Evolutionary conservation across 805 yeast species (phyloP), one percentile per base, ranked within the genome.

Genomic region (Saccharomycopsis babjevae): DNA sequence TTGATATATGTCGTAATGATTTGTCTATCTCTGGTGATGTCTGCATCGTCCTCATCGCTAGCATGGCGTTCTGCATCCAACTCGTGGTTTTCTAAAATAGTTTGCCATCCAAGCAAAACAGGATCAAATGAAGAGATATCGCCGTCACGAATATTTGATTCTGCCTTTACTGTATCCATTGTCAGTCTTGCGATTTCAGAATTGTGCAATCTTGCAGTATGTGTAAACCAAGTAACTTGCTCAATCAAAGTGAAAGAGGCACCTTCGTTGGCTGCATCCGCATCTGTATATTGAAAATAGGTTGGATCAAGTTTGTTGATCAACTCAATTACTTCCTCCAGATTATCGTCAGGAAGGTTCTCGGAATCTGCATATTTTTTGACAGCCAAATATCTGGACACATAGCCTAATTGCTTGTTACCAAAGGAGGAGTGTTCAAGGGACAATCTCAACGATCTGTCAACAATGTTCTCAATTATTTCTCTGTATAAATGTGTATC

Each of bases 1-100:
- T 82, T 83, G 67, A 91, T 81, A 71, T 80, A 93, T 0, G 97
- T 88, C 61, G 83, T 74, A 52, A 91, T 72, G 65, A 93, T 84
- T 68, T 91, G 89, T 63, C 85, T 80, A 66, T 85, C 83, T 70
- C 89, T 90, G 56, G 81, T 81, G 59, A 79, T 82, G 57, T 81
- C 83, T 54, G 78, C 81, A 46, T 72, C 75, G 56, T 78, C 80
- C 16, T 74, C 79, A 59, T 77, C 80, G 22, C 70, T 69, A 0
- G 68, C 61, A 38, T 69, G 70, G 64, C 82, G 79, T 7, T 78
- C 79, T 66, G 86, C 76, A 66, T 81, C 84, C 16, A 74, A 74
- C 59, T 75, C 75, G 67, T 89, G 93, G 38, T 79, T 71, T 42
- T 81, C 85, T 61, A 84, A 76, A 0, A 88, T 82, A 57, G 85